Base-by-base conservation (phyloP, 2,329 filamentous ascomycete genomes). In the Fusarium sp. region DNA sequence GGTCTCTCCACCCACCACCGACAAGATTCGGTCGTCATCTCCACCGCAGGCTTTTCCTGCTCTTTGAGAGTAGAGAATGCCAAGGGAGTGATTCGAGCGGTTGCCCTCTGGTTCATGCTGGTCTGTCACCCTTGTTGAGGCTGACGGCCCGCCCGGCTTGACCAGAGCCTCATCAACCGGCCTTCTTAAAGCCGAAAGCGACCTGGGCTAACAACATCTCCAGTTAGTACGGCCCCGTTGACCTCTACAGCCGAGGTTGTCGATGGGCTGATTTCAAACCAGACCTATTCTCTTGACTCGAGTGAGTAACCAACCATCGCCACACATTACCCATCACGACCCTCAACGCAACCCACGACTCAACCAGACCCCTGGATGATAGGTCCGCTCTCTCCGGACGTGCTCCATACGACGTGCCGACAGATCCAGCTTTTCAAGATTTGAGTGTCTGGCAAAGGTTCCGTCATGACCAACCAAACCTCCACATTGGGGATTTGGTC, bases 381-480 rank as follows among this genome's bases (percentile, higher is more conserved):
- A 65, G 61, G 52, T 69, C 70, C 71, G 73, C 73, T 65, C 50
- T 42, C 33, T 61, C 22, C 50, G 63, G 56, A 63, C 22, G 33
- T 60, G 36, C 16, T 69, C 63, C 38, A 67, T 72, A 54, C 60
- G 63, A 71, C 42, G 66, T 74, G 74, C 70, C 73, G 72, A 78
- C 65, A 69, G 63, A 74, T 74, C 73, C 73, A 77, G 67, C 47
- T 58, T 36, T 25, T 62, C 68, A 62, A 47, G 54, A 54, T 56
- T 40, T 25, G 54, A 47, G 20, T 59, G 61, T 50, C 57, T 63
- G 40, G 35, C 58, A 68, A 66, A 68, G 63, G 62, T 66, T 59
- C 68, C 72, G 63, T 69, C 69, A 73, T 69, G 33, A 14, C 45
- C 65, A 62, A 50, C 64, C 63, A 67, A 65, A 52, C 63, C 63